phyloP scores from a whole-genome alignment of 768 basidiomycete species.

The Austroboletus eburneus region DNA sequence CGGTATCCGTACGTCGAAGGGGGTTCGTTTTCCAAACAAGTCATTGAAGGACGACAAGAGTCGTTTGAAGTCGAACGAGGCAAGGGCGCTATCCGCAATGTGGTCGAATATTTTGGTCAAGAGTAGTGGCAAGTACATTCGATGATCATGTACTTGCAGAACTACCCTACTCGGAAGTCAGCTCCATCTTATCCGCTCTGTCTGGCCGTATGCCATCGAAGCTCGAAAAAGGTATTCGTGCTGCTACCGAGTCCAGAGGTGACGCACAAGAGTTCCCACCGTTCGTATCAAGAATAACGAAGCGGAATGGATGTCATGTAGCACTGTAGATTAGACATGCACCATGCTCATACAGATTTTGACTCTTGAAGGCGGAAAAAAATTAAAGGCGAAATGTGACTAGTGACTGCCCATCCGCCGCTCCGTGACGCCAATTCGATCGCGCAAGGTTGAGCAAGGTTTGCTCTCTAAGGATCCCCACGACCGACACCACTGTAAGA shows the following conservation, averaged over 20 bases:
- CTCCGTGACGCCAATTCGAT: no score
- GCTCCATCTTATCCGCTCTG: constrained; percentile 78
- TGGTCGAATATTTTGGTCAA: constrained; percentile 45
- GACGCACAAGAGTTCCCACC: no score
- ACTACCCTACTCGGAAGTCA: constrained; percentile 84
- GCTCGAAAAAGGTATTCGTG: constrained; percentile 82
- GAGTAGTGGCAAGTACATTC: no score
- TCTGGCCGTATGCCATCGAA: constrained; percentile 92
- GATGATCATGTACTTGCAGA: no score
- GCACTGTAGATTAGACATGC: constrained; percentile 28
- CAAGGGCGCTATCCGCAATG: constrained; percentile 30
- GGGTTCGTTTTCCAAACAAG: constrained; percentile 55
- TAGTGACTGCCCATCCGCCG: no score
- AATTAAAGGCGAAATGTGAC: background rate
- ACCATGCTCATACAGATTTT: constrained; percentile 24
- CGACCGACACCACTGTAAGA: constrained; percentile 86
- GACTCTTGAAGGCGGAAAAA: constrained; percentile 8
- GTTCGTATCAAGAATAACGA: no score
- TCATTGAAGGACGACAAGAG: constrained; percentile 40
- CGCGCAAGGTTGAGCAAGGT: background rate
- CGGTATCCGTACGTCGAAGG: constrained; percentile 26
- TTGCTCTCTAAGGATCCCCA: constrained; percentile 72
- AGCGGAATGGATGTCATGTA: constrained; percentile 13
- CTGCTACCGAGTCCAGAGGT: constrained; percentile 64
- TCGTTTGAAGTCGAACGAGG: constrained; percentile 12